Evolutionary conservation across 306 rosid species (phyloP).

Genomic region (Delonix regia): DNA sequence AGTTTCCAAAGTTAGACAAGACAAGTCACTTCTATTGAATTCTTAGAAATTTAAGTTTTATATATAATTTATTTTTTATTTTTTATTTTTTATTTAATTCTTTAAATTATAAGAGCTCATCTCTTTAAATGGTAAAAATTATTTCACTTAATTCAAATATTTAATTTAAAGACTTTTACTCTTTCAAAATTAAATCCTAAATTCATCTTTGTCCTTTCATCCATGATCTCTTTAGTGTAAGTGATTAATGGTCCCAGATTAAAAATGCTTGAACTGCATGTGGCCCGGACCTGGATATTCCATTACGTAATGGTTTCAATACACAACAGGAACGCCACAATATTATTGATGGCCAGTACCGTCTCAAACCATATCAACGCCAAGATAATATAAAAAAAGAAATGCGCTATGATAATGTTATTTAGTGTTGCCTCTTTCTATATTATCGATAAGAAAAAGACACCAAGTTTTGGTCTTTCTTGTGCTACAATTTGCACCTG

Average conservation of each 20-base stretch:
- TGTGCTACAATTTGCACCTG: conserved; percentile 36
- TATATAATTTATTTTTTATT: no score
- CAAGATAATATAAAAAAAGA: conserved; percentile 36
- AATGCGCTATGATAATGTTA: conserved; percentile 42
- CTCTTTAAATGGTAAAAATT: no score
- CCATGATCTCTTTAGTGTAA: background rate
- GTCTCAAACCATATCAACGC: background rate
- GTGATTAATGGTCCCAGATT: conserved; percentile 31
- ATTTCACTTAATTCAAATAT: no score
- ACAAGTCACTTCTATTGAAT: no score
- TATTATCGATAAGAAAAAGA: conserved; percentile 27
- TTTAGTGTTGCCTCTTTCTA: conserved; percentile 36
- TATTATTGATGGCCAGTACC: conserved; percentile 5
- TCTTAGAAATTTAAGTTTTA: no score
- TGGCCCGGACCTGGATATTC: conserved; percentile 31
- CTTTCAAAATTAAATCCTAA: no score
- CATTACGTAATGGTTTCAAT: conserved; percentile 25
- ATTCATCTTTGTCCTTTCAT: background rate
- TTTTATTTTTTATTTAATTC: no score
- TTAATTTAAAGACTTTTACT: no score
- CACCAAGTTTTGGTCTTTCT: conserved; percentile 27
- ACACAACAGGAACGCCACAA: conserved; percentile 25
- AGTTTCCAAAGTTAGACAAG: no score
- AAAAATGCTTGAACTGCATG: conserved; percentile 23
- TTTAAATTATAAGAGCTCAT: no score